Conservation (phyloP, 2,329 filamentous ascomycete species). For the Ophiostoma novo-ulmi region DNA sequence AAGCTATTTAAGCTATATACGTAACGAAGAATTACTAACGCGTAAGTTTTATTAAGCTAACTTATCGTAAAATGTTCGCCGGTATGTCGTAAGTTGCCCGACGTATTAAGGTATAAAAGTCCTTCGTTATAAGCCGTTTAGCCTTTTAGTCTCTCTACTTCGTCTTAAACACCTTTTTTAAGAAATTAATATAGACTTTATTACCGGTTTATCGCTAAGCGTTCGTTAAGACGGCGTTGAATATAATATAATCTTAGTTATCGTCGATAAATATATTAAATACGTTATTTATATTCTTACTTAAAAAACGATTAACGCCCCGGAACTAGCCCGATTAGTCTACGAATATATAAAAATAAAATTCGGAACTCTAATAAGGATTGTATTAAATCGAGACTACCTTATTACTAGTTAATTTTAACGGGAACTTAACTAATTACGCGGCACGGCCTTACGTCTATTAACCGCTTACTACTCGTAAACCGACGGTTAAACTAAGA, state of each 20-base stretch:
- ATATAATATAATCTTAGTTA: neutral
- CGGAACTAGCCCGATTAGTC: too few species aligned
- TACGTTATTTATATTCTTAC: too few species aligned
- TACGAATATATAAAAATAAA: too few species aligned
- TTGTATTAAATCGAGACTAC: too few species aligned
- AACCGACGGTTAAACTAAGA: too few species aligned
- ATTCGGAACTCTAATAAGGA: neutral
- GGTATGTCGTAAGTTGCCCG: neutral
- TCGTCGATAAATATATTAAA: too few species aligned
- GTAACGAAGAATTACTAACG: neutral
- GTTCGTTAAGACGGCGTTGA: neutral
- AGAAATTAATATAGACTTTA: neutral
- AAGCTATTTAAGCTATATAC: neutral
- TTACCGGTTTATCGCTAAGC: neutral
- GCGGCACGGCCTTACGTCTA: too few species aligned
- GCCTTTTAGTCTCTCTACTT: neutral
- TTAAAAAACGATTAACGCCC: too few species aligned
- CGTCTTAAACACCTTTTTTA: neutral
- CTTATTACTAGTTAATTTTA: too few species aligned
- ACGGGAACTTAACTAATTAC: too few species aligned
- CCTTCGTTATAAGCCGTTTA: neutral
- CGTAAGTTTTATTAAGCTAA: neutral
- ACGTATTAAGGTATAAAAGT: neutral
- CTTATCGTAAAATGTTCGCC: neutral
- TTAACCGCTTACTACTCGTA: too few species aligned